Percentiles rank a stretch among this genome's conserved stretches.
These are phyloP conservation scores for Mycena venus DNA, from an alignment of 768 basidiomycete species.

Conservation along the genomic window DNA sequence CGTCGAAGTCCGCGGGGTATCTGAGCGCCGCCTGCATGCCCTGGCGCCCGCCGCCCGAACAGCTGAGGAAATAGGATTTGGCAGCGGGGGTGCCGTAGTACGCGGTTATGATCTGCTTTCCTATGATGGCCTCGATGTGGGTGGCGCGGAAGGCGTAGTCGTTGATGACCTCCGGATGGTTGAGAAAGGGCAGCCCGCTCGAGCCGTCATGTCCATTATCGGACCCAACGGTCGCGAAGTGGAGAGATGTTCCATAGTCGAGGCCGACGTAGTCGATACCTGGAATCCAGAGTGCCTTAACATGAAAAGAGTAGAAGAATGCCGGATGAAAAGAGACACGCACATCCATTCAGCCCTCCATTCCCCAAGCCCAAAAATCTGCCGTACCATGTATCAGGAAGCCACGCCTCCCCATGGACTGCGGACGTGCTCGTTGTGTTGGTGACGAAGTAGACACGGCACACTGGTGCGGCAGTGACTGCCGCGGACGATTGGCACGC, in stretches of 20 bases:
- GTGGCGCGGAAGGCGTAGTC: slow-evolving; percentile 35
- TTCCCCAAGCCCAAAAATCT: slow-evolving; percentile 28
- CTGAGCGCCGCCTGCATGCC: slow-evolving; percentile 6
- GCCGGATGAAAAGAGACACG: neutral
- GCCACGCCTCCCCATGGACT: slow-evolving; percentile 29
- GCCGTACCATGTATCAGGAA: slow-evolving; percentile 28
- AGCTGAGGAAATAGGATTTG: slow-evolving; percentile 38
- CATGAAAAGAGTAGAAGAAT: neutral
- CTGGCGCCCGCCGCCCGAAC: slow-evolving; percentile 8
- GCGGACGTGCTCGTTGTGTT: slow-evolving; percentile 22
- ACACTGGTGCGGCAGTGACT: slow-evolving; percentile 11
- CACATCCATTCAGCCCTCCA: slow-evolving; percentile 30
- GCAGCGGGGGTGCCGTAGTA: slow-evolving; percentile 33
- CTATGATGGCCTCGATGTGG: slow-evolving; percentile 21
- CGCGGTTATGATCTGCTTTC: slow-evolving; percentile 33
- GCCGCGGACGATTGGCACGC: slow-evolving; percentile 10
- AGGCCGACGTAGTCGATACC: too few relatives aligned
- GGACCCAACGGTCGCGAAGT: slow-evolving; percentile 34
- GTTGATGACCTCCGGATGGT: slow-evolving; percentile 36
- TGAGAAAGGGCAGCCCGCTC: slow-evolving; percentile 25
- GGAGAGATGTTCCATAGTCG: slow-evolving; percentile 18
- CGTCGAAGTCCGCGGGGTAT: slow-evolving; percentile 38
- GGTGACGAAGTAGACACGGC: slow-evolving; percentile 23
- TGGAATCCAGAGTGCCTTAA: neutral
- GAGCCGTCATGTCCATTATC: slow-evolving; percentile 39